Percentiles rank a stretch among this genome's conserved stretches.
Evolutionary conservation across 208 protist species (phyloP).

Genomic region (Polymyxa betae): DNA sequence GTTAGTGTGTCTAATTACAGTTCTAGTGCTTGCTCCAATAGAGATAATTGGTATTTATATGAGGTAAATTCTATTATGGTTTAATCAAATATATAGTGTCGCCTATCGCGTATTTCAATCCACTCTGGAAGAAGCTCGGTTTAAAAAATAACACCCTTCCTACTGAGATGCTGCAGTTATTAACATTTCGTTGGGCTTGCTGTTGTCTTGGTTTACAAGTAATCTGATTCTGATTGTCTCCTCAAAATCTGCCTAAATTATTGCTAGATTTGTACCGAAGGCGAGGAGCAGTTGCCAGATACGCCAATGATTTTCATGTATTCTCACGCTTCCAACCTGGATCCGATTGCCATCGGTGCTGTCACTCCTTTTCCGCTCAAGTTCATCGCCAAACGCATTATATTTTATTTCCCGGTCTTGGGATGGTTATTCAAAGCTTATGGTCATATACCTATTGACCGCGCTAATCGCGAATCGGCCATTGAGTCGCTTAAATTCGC

Average conservation of each 20-base stretch:
- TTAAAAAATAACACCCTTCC: not conserved
- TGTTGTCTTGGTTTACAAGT: constrained; percentile 41
- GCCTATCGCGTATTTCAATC: not conserved
- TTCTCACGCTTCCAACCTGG: constrained; percentile 11
- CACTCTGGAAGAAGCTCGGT: not conserved
- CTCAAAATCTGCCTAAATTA: not conserved
- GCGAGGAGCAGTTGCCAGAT: not conserved
- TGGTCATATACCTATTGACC: constrained; percentile 29
- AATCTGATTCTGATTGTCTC: not conserved
- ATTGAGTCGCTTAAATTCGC: constrained; percentile 34
- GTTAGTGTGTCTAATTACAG: too few species aligned
- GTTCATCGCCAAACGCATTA: constrained; percentile 17
- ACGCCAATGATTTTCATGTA: not conserved
- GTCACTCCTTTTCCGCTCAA: not conserved
- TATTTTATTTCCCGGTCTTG: not conserved
- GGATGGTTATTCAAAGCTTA: constrained; percentile 16
- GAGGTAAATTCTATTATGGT: too few species aligned
- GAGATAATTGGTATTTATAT: too few species aligned
- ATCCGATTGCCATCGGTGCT: constrained; percentile 29
- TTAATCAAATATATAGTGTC: too few species aligned
- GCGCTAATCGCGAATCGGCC: not conserved
- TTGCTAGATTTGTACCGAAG: not conserved
- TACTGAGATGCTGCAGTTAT: constrained; percentile 18
- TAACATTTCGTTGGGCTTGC: not conserved
- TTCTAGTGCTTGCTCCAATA: too few species aligned